phyloP scores from a whole-genome alignment of 495 filamentous ascomycete genomes.

The Trichoderma parareesei region DNA sequence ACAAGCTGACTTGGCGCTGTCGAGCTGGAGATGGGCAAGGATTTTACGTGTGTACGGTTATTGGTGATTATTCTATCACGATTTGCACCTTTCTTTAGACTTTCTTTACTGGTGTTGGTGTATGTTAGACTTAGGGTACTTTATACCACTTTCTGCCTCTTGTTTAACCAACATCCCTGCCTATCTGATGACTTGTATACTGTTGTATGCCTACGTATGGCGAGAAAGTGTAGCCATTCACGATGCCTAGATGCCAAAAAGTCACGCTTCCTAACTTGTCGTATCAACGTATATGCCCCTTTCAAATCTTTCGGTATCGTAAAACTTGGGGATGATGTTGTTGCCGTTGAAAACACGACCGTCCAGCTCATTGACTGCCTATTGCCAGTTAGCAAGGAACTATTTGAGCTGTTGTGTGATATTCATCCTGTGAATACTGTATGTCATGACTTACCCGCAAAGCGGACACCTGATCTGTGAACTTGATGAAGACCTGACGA shows the following conservation, averaged over 20 bases:
- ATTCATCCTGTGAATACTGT: not conserved
- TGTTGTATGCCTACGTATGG: not conserved
- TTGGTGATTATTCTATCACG: conserved; percentile 7
- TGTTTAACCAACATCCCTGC: not conserved
- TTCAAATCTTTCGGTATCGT: conserved; percentile 73
- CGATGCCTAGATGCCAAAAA: not conserved
- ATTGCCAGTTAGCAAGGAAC: conserved; percentile 5
- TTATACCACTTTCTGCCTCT: conserved; percentile 6
- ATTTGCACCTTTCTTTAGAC: conserved; percentile 4
- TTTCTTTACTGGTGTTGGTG: conserved; percentile 7
- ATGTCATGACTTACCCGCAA: conserved; percentile 53
- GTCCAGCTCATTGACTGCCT: conserved; percentile 84
- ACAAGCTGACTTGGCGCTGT: not conserved
- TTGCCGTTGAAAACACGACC: conserved; percentile 83
- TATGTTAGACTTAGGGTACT: conserved; percentile 9
- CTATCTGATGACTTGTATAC: not conserved
- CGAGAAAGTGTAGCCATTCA: not conserved
- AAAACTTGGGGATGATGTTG: conserved; percentile 68
- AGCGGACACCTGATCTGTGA: conserved; percentile 70
- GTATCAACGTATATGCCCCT: conserved; percentile 46
- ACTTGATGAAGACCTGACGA: conserved; percentile 77
- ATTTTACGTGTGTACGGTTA: conserved; percentile 8
- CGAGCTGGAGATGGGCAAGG: not conserved
- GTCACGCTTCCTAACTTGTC: not conserved
- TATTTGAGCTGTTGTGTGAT: not conserved